Base-by-base conservation (phyloP, 176 grass and related monocot species). In the Cenchrus americanus region DNA sequence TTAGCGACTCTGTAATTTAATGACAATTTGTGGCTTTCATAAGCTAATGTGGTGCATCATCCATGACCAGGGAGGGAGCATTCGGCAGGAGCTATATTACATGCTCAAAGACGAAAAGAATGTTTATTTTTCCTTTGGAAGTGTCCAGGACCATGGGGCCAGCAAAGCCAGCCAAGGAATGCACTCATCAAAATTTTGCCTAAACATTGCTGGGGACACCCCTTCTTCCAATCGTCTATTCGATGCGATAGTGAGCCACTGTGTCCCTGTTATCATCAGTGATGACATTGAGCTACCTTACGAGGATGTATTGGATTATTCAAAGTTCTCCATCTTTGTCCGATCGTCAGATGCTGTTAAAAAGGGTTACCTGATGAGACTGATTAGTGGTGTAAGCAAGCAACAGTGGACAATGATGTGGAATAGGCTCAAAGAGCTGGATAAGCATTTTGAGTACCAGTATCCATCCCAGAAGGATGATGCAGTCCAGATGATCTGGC, bases 141-240 rank as follows among this genome's bases (percentile, higher is more conserved):
- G 94, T 4, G 89, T 97, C 77, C 87, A 92, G 87, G 94, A 86
- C 22, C 93, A 97, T 64, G 94, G 94, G 15, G 89, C 90, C 69
- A 94, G 83, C 67, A 90, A 92, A 83, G 90, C 94, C 19, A 90
- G 89, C 49, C 88, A 89, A 79, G 92, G 92, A 65, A 97, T 97
- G 94, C 87, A 88, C 21, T 84, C 86, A 14, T 94, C 94, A 22
- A 97, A 94, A 46, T 97, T 94, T 69, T 97, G 94, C 75, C 86
- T 97, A 26, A 97, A 94, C 62, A 97, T 97, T 73, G 92, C 94
- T 0, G 92, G 94, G 42, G 94, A 97, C 77, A 97, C 94, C 83
- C 94, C 94, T 43, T 97, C 94, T 41, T 97, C 94, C 10, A 97
- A 97, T 82, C 94, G 92, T 8, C 83, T 97, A n/a, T 95, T 95